Evolutionary conservation across 768 basidiomycete species (phyloP).

Genomic region (Daedaleopsis sinensis): DNA sequence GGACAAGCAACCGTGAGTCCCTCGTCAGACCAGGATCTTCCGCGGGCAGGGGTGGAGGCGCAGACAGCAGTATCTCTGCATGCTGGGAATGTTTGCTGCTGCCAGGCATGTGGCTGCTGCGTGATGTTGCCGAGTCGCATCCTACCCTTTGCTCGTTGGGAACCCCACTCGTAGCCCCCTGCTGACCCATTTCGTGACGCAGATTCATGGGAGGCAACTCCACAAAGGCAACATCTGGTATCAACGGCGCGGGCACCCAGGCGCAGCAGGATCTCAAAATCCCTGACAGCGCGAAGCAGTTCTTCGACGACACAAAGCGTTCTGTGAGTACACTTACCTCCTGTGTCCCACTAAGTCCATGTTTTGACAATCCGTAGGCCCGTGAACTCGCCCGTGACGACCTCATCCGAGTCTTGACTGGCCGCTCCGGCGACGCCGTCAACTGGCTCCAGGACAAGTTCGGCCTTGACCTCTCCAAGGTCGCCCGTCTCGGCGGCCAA

Average conservation of each 20-base stretch:
- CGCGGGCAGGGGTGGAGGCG: no score
- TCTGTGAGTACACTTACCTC: constrained; percentile 57
- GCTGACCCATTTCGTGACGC: constrained; percentile 14
- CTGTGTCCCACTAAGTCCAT: background rate
- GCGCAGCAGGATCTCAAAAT: constrained; percentile 81
- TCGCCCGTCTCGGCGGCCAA: constrained; percentile 94
- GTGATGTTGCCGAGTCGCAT: background rate
- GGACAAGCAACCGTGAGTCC: constrained; percentile 86
- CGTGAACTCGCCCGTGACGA: constrained; percentile 96
- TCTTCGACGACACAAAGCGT: constrained; percentile 96
- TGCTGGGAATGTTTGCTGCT: no score
- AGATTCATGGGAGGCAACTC: constrained; percentile 98
- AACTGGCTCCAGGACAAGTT: constrained; percentile 95
- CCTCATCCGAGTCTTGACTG: constrained; percentile 92
- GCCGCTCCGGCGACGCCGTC: constrained; percentile 93
- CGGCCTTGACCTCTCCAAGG: constrained; percentile 89
- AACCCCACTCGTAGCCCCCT: background rate
- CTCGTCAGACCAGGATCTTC: background rate
- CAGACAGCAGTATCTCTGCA: no score
- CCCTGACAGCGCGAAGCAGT: constrained; percentile 85
- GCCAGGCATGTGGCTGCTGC: background rate
- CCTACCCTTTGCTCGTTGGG: no score
- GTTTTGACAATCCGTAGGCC: constrained; percentile 50
- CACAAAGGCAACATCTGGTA: constrained; percentile 95
- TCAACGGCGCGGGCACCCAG: constrained; percentile 96